These are phyloP conservation scores for Lipomyces orientalis DNA, from an alignment of 805 yeast genomes.

Conservation along the genomic window DNA sequence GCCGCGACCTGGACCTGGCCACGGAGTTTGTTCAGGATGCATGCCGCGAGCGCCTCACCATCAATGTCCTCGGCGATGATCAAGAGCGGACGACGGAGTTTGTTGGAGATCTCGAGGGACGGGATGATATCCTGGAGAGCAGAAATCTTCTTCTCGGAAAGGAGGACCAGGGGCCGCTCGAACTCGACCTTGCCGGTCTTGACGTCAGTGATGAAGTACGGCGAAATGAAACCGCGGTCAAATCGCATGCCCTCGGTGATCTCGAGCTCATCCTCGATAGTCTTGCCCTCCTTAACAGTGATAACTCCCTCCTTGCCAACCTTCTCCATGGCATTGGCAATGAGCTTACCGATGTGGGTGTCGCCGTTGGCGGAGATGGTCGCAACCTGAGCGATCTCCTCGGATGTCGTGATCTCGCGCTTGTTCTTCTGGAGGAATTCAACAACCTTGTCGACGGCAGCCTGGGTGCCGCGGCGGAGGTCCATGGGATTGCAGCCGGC, in stretches of 20 bases:
- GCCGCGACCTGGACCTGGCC: slow-evolving; percentile 98
- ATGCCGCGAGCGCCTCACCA: slow-evolving; percentile 98
- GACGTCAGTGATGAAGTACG: slow-evolving; percentile 93
- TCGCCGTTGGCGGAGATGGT: slow-evolving; percentile 98
- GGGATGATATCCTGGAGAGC: slow-evolving; percentile 91
- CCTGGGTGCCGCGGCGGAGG: slow-evolving; percentile 94
- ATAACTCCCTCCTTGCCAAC: slow-evolving; percentile 99
- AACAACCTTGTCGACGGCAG: slow-evolving; percentile 94
- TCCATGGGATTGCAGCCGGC: slow-evolving; percentile 99
- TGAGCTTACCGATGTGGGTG: slow-evolving; percentile 82
- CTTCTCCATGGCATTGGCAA: slow-evolving; percentile 96
- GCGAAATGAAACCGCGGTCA: slow-evolving; percentile 96
- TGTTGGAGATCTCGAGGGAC: slow-evolving; percentile 89
- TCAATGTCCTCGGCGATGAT: slow-evolving; percentile 95
- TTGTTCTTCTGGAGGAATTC: slow-evolving; percentile 81
- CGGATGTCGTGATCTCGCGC: slow-evolving; percentile 91
- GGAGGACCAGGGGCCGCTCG: slow-evolving; percentile 85
- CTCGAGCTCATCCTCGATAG: slow-evolving; percentile 93
- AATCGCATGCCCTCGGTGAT: slow-evolving; percentile 98
- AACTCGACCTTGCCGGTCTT: slow-evolving; percentile 92
- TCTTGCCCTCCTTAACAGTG: slow-evolving; percentile 96
- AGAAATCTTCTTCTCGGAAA: slow-evolving; percentile 91
- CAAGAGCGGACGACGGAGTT: slow-evolving; percentile 88
- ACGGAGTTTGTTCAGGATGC: slow-evolving; percentile 94
- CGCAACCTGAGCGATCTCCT: slow-evolving; percentile 97